These are phyloP conservation scores for Morella rubra DNA, from an alignment of 306 rosid species.

Conservation along the genomic window DNA sequence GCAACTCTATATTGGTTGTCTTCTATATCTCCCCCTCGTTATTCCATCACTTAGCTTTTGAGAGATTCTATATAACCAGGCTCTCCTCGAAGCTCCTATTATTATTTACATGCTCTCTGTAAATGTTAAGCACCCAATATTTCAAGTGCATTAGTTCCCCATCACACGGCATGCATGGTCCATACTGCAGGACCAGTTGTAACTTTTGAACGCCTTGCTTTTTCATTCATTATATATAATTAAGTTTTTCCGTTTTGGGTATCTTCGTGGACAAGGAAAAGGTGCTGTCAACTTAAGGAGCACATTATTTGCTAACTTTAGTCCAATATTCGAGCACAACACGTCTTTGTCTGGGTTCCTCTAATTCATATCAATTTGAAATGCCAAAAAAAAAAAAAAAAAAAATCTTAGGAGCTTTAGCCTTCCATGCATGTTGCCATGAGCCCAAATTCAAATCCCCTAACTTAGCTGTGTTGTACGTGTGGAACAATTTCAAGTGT, in stretches of 20 bases:
- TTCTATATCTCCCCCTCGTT: slow-evolving; percentile 24
- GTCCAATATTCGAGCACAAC: slow-evolving; percentile 18
- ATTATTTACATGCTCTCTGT: slow-evolving; percentile 31
- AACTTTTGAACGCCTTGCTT: slow-evolving; percentile 26
- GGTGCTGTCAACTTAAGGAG: slow-evolving; percentile 21
- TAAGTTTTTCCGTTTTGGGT: slow-evolving; percentile 18
- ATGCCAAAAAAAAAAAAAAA: too few species aligned
- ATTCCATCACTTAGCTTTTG: slow-evolving; percentile 33
- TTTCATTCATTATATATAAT: slow-evolving; percentile 8
- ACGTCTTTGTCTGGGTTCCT: slow-evolving; percentile 18
- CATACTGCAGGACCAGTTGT: slow-evolving; percentile 40
- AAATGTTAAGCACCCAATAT: too few species aligned
- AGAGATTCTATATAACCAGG: slow-evolving; percentile 38
- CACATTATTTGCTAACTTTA: slow-evolving; percentile 13
- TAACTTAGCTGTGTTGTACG: too few species aligned
- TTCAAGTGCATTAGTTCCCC: slow-evolving; percentile 31
- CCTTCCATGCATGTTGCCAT: too few species aligned
- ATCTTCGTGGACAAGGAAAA: slow-evolving; percentile 25
- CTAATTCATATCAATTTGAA: not conserved
- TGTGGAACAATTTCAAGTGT: too few species aligned
- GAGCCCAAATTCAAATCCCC: too few species aligned
- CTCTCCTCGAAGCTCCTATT: not conserved
- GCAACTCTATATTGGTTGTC: slow-evolving; percentile 11
- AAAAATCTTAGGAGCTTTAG: too few species aligned
- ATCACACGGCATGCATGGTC: slow-evolving; percentile 37